phyloP scores from a whole-genome alignment of 2,329 filamentous ascomycete species.

The Penicillium psychrosexuale region DNA sequence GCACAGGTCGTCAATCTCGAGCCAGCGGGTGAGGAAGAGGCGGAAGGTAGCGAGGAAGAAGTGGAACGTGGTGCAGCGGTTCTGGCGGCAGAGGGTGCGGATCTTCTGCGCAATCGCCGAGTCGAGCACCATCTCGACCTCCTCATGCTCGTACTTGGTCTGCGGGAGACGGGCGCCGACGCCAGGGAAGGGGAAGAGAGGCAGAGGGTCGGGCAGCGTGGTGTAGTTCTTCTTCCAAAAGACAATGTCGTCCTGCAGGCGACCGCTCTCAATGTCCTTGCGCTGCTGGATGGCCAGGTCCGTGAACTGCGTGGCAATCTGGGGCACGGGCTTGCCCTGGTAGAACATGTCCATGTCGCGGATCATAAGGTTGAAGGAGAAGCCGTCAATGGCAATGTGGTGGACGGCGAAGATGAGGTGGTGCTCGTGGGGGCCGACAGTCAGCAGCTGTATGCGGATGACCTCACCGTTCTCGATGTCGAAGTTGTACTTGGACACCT shows the following conservation, averaged over 20 bases:
- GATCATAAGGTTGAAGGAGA: neutral
- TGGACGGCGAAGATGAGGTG: neutral
- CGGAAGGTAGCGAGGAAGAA: neutral
- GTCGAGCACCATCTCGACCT: neutral
- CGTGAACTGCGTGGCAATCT: neutral
- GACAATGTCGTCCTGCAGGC: neutral
- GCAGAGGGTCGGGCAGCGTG: neutral
- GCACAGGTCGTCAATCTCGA: neutral
- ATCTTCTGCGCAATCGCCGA: neutral
- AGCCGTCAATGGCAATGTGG: neutral
- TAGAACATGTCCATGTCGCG: neutral
- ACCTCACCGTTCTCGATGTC: neutral
- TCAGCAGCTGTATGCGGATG: neutral
- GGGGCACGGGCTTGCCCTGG: neutral
- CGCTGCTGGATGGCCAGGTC: neutral
- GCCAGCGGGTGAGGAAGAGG: neutral
- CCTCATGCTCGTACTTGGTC: neutral
- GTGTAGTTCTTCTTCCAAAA: neutral
- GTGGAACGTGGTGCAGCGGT: neutral
- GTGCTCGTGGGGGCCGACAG: neutral
- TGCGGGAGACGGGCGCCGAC: neutral
- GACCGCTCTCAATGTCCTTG: neutral
- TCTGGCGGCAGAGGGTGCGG: neutral
- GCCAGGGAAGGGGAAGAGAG: neutral
- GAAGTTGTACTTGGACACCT: neutral